These are phyloP conservation scores for Cudoniella acicularis DNA, from an alignment of 495 filamentous ascomycete species.

Conservation along the genomic window DNA sequence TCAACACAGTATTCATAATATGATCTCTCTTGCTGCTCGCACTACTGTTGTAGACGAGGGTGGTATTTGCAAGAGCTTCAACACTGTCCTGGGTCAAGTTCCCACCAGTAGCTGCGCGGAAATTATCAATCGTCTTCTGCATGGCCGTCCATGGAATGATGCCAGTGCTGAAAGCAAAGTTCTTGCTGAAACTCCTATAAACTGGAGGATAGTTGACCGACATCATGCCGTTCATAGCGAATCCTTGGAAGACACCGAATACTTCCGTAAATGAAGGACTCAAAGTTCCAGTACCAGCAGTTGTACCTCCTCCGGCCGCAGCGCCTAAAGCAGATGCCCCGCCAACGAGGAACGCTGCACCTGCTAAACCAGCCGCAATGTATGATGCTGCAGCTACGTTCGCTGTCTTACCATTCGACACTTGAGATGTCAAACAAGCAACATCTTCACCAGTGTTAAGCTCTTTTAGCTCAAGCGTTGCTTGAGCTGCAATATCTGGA, in stretches of 20 bases:
- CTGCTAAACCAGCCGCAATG: constrained; percentile 82
- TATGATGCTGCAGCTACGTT: constrained; percentile 74
- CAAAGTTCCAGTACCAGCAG: constrained; percentile 54
- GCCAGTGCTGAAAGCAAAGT: constrained; percentile 90
- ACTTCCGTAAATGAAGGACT: constrained; percentile 87
- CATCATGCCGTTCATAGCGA: constrained; percentile 95
- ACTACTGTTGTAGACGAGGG: constrained; percentile 58
- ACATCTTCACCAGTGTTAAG: constrained; percentile 56
- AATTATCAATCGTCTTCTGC: constrained; percentile 81
- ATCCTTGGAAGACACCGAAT: constrained; percentile 85
- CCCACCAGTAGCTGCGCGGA: constrained; percentile 76
- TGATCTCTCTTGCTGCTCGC: constrained; percentile 43
- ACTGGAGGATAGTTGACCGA: constrained; percentile 82
- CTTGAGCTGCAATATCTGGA: constrained; percentile 86
- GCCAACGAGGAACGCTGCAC: constrained; percentile 71
- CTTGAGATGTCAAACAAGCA: constrained; percentile 77
- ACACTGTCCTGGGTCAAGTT: constrained; percentile 80
- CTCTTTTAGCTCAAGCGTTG: constrained; percentile 69
- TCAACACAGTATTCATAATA: constrained; percentile 41
- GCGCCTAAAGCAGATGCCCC: constrained; percentile 52
- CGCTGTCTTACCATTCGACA: constrained; percentile 84
- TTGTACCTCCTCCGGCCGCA: constrained; percentile 29
- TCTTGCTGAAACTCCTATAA: constrained; percentile 83
- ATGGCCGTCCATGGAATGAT: constrained; percentile 77
- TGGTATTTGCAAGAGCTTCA: constrained; percentile 67